A percentile compares a stretch with the other conserved stretches of the same genome.
Evolutionary conservation across 202 grass and related monocot genomes (phyloP).

Genomic region (Eragrostis tef): DNA sequence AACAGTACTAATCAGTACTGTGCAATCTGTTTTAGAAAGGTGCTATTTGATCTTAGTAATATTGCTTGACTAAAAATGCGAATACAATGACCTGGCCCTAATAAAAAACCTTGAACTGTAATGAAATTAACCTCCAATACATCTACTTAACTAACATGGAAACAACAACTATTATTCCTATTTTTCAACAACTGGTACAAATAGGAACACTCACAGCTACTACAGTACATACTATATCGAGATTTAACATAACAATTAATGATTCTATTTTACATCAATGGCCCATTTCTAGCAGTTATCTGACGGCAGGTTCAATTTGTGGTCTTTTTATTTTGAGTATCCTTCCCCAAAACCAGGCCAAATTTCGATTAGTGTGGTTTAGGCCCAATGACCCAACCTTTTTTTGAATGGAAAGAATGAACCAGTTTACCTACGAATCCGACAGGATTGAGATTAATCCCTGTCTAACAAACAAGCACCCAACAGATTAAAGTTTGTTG

Average conservation of each 20-base stretch:
- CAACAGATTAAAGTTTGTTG: slow-evolving; percentile 16
- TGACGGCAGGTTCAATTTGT: not conserved
- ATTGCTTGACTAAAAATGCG: not conserved
- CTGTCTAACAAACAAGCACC: not conserved
- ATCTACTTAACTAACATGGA: slow-evolving; percentile 3
- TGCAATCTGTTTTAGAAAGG: not conserved
- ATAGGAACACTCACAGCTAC: too few relatives aligned
- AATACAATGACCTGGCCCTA: not conserved
- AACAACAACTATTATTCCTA: not conserved
- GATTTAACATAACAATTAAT: too few relatives aligned
- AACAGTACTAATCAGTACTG: not conserved
- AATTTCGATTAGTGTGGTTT: not conserved
- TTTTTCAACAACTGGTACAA: too few relatives aligned
- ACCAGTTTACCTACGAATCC: not conserved
- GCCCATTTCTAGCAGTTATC: slow-evolving; percentile 5
- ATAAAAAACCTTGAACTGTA: not conserved
- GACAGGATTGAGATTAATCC: slow-evolving; percentile 7
- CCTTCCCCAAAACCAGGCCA: not conserved
- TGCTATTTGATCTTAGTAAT: not conserved
- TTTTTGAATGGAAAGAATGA: not conserved
- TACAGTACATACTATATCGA: too few relatives aligned
- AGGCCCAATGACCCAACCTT: not conserved
- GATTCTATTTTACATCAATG: too few relatives aligned
- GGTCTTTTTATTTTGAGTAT: not conserved
- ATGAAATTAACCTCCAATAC: not conserved